A percentile compares a stretch with the other conserved stretches of the same genome.
These are phyloP conservation scores for Monosporascus sp. DNA, from an alignment of 2,329 filamentous ascomycete species.

Conservation along the genomic window DNA sequence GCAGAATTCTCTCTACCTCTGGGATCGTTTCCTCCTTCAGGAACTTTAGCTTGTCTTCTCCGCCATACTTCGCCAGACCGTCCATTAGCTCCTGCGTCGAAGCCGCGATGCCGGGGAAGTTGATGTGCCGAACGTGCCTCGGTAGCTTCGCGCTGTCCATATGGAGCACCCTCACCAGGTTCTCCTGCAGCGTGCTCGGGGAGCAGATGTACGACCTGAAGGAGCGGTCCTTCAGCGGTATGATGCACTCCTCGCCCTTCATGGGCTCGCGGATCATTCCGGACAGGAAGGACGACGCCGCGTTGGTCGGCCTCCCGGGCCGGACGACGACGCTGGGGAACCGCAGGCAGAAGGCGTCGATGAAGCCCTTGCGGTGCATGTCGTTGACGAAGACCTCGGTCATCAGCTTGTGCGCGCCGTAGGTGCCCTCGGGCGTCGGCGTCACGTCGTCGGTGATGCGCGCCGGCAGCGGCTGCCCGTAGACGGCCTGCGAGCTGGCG, in stretches of 20 bases:
- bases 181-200: conserved; percentile 47
- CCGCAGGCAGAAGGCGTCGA: conserved; percentile 53
- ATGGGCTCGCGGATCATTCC: conserved; percentile 63
- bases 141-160: conserved; percentile 38
- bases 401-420: conserved; percentile 60
- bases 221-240: conserved; percentile 44
- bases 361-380: conserved; percentile 53
- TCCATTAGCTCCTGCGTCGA: conserved; percentile 58
- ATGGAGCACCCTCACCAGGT: conserved; percentile 42
- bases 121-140: conserved; percentile 46
- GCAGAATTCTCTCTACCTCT: conserved; percentile 51
- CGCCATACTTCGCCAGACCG: conserved; percentile 50
- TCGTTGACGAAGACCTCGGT: conserved; percentile 60
- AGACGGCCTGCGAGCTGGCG: conserved; percentile 59
- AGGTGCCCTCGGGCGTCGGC: conserved; percentile 57
- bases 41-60: conserved; percentile 46
- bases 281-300: conserved; percentile 59
- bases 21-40: conserved; percentile 51
- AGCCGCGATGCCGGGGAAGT: conserved; percentile 53
- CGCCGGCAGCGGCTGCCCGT: conserved; percentile 51
- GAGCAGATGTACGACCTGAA: conserved; percentile 53
- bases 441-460: conserved; percentile 45
- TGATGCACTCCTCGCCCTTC: conserved; percentile 45
- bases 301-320: conserved; percentile 54
- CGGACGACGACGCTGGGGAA: conserved; percentile 60